Conservation (phyloP, 2,329 filamentous ascomycete genomes). For the Aureobasidium subglaciale region DNA sequence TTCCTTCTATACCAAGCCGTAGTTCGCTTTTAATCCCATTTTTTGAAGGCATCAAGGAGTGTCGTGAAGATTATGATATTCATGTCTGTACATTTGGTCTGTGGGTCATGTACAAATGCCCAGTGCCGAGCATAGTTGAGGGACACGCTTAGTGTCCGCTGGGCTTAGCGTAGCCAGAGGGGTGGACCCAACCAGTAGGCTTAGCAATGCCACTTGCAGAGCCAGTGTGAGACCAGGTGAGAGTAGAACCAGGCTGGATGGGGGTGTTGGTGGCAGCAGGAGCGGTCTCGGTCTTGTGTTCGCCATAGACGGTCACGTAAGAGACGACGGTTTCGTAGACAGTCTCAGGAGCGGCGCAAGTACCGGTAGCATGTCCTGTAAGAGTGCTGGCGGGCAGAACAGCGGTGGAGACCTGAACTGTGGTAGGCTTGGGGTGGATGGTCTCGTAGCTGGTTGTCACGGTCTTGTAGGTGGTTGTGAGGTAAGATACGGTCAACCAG, state of each 20-base stretch:
- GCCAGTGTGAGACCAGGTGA: constrained; percentile 8
- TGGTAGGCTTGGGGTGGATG: constrained; percentile 7
- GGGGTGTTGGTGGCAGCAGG: constrained; percentile 1
- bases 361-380: neutral
- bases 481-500: constrained; percentile 32
- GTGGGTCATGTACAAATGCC: neutral
- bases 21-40: neutral
- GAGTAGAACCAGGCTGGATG: neutral
- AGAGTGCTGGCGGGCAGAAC: neutral
- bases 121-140: neutral
- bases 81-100: neutral
- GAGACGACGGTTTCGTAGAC: constrained; percentile 16
- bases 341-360: constrained; percentile 13
- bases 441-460: constrained; percentile 18
- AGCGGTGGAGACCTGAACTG: neutral
- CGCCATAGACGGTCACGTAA: neutral
- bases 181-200: constrained; percentile 5
- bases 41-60: neutral
- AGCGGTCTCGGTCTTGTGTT: neutral
- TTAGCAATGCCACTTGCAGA: neutral
- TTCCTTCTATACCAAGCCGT: neutral
- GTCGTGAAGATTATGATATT: constrained; percentile 7
- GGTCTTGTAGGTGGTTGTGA: constrained; percentile 27
- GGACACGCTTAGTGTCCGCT: neutral
- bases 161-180: neutral